Evolutionary conservation across 306 rosid species (phyloP), one percentile per base, ranked within the genome.

Genomic region (Arachis hypogaea): DNA sequence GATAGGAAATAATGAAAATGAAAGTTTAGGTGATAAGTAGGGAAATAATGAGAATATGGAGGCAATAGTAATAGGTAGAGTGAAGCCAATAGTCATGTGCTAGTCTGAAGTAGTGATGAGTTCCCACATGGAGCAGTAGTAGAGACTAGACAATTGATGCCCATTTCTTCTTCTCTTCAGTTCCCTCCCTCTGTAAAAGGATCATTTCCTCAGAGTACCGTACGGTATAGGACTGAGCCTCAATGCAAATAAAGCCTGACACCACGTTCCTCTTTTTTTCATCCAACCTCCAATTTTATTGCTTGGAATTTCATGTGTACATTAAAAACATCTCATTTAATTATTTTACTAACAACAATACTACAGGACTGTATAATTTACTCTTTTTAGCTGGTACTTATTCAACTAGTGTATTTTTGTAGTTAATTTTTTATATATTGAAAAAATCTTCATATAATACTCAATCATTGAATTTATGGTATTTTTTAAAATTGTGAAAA

Each of bases 41-140:
- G 64, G 43, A 59, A 30, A 30, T 59, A 29, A 10, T 33, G 38
- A 4, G 38, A 33, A 2, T 33, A 33, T 33, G 38, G 38, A 2
- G 4, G 38, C 38, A 4, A 33, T 4, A 33, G 38, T 33, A 33
- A 33, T 33, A 33, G 38, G 38, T 18, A 52, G 52, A 52, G 74
- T 63, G 78, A 60, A 16, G 46, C 49, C 67, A 62, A 61, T 63
- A 12, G 16, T 36, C 86, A 80, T 76, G 88, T 83, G 88, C 82
- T 72, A 22, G 80, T 68, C 83, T 79, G 38, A 33, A 33, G 38
- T 33, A 22, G 2, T 33, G 90, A n/a, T 69, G 47, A 33, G 44
- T 11, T 49, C 67, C 63, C 88, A 86, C 87, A 86, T 80, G 90
- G 10, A 74, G 52, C 44, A 58, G 73, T 80, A 33, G 38, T 33